Evolutionary conservation across 495 filamentous ascomycete genomes (phyloP).

Genomic region (Tuber melanosporum): DNA sequence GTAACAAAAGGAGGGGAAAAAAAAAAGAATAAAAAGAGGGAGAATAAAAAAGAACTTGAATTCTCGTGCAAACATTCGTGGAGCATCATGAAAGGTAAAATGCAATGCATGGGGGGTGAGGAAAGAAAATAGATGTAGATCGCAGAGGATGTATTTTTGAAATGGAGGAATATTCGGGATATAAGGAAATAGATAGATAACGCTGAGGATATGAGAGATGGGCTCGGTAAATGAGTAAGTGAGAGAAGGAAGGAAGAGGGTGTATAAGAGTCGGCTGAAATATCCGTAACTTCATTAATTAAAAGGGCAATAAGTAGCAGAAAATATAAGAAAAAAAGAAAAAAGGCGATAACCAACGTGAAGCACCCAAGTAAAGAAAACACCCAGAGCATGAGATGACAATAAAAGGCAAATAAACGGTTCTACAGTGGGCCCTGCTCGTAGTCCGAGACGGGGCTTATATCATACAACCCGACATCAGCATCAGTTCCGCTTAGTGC

Average conservation of each 20-base stretch:
- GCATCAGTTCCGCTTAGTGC: slow-evolving; percentile 11
- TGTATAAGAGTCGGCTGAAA: slow-evolving; percentile 18
- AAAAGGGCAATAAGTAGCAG: slow-evolving; percentile 44
- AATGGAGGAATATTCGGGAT: not conserved
- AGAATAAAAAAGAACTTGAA: not conserved
- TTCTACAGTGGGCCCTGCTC: slow-evolving; percentile 37
- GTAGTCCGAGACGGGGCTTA: slow-evolving; percentile 37
- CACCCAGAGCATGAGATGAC: slow-evolving; percentile 24
- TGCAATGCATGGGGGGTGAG: not conserved
- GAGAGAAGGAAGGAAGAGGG: slow-evolving; percentile 15
- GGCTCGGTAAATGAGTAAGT: not conserved
- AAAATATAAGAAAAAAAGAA: slow-evolving; percentile 42
- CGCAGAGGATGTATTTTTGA: not conserved
- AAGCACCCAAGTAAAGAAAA: slow-evolving; percentile 26
- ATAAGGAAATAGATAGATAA: slow-evolving; percentile 14
- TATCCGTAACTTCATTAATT: slow-evolving; percentile 43
- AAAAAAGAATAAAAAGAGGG: not conserved
- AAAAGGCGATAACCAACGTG: slow-evolving; percentile 23
- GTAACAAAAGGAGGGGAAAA: not conserved
- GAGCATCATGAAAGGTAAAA: not conserved
- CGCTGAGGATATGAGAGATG: slow-evolving; percentile 10
- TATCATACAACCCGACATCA: slow-evolving; percentile 5
- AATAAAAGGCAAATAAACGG: slow-evolving; percentile 33
- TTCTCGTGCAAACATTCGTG: not conserved
- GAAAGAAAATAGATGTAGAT: not conserved